Evolutionary conservation across 352 stramenopile genomes (phyloP).

Genomic region (Aphanomyces euteiches): DNA sequence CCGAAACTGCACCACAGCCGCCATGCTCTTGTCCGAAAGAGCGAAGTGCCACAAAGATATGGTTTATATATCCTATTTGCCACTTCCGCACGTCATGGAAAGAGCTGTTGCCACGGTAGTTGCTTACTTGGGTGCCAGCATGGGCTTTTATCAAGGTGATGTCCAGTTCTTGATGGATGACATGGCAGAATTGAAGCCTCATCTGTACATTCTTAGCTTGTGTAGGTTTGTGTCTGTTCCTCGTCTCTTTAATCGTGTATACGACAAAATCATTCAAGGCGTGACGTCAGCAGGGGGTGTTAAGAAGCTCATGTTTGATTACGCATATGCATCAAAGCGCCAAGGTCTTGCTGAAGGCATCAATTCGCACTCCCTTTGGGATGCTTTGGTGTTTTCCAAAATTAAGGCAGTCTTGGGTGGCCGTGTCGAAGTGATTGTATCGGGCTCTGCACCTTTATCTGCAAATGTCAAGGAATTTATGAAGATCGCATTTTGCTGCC

Average conservation of each 20-base stretch:
- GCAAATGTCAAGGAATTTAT: constrained; percentile 95
- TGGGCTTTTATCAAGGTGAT: constrained; percentile 84
- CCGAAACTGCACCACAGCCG: constrained; percentile 40
- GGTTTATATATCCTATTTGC: constrained; percentile 84
- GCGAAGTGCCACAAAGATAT: constrained; percentile 25
- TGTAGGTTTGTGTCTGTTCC: constrained; percentile 69
- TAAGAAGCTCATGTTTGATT: constrained; percentile 77
- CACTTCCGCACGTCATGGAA: constrained; percentile 90
- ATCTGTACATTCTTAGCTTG: constrained; percentile 29
- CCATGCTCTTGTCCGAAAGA: constrained; percentile 39
- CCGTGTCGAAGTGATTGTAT: constrained; percentile 86
- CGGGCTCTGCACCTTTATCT: constrained; percentile 92
- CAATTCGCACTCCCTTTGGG: constrained; percentile 72
- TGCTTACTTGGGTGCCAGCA: constrained; percentile 51
- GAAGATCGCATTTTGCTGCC: constrained; percentile 90
- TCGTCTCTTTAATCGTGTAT: constrained; percentile 86
- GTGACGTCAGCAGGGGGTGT: constrained; percentile 54
- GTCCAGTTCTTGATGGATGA: constrained; percentile 76
- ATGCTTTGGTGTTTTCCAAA: constrained; percentile 87
- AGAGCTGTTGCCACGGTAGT: constrained; percentile 40
- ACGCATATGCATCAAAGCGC: constrained; percentile 58
- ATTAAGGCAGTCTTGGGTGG: constrained; percentile 87
- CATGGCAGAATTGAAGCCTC: constrained; percentile 69
- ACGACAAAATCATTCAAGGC: constrained; percentile 71
- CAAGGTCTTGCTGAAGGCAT: constrained; percentile 44